phyloP scores from a whole-genome alignment of 352 stramenopile genomes.

The Plasmopara viticola region DNA sequence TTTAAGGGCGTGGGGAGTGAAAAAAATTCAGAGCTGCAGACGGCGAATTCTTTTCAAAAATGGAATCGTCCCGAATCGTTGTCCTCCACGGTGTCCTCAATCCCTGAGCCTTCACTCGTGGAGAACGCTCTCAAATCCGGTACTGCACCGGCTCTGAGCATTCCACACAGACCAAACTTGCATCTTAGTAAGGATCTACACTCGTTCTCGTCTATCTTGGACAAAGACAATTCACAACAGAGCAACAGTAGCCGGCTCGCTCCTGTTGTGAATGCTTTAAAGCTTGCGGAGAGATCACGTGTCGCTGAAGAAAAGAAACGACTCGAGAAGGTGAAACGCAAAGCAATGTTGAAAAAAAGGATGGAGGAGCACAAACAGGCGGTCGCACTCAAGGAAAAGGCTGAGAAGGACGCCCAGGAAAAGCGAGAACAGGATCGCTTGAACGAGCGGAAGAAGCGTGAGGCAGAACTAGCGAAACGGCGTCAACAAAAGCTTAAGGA shows the following conservation, averaged over 20 bases:
- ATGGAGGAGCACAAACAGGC: conserved; percentile 69
- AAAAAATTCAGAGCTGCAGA: not conserved
- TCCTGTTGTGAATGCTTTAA: conserved; percentile 60
- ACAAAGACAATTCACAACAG: conserved; percentile 37
- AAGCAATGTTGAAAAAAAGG: conserved; percentile 57
- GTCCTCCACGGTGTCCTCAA: conserved; percentile 52
- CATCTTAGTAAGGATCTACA: conserved; percentile 74
- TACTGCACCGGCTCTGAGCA: conserved; percentile 6
- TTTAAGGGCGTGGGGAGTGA: not conserved
- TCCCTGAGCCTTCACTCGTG: conserved; percentile 30
- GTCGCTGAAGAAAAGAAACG: conserved; percentile 64
- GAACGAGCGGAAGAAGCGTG: conserved; percentile 63
- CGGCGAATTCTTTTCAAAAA: conserved; percentile 1
- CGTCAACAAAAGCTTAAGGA: conserved; percentile 58
- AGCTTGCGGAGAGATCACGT: conserved; percentile 59
- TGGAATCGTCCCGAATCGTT: conserved; percentile 32
- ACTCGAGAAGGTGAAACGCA: conserved; percentile 52
- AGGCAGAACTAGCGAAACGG: conserved; percentile 54
- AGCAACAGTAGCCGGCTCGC: conserved; percentile 30
- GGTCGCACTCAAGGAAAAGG: conserved; percentile 67
- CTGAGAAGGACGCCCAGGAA: conserved; percentile 59
- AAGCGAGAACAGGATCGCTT: conserved; percentile 59
- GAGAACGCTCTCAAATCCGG: conserved; percentile 19
- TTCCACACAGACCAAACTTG: conserved; percentile 29
- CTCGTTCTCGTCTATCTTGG: conserved; percentile 64